These are phyloP conservation scores for Paecilomyces formosus DNA, from an alignment of 2,329 filamentous ascomycete genomes.

Conservation along the genomic window DNA sequence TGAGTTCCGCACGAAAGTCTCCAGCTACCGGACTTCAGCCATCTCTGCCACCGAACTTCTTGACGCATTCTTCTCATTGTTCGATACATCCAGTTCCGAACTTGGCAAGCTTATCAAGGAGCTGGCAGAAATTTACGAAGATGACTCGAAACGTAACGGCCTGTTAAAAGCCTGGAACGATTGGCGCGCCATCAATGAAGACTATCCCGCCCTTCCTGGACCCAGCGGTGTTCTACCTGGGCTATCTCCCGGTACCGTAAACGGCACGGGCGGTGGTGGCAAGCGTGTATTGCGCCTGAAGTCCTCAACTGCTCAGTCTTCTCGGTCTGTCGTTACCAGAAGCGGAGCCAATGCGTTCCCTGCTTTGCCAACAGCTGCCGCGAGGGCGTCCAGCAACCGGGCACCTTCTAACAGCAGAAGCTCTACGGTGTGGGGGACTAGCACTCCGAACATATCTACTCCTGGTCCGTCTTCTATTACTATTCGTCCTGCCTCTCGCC, in stretches of 20 bases:
- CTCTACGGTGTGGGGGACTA: conserved; percentile 16
- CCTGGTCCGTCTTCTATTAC: conserved; percentile 14
- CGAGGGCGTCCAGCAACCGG: conserved; percentile 12
- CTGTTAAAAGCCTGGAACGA: conserved; percentile 85
- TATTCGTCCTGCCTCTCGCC: conserved; percentile 18
- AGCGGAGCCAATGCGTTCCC: conserved; percentile 48
- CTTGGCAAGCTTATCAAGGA: conserved; percentile 87
- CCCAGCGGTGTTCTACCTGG: conserved; percentile 60
- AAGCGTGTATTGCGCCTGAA: conserved; percentile 59
- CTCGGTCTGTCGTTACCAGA: conserved; percentile 53
- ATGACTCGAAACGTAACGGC: conserved; percentile 62
- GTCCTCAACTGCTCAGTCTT: conserved; percentile 61
- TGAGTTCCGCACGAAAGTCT: conserved; percentile 73
- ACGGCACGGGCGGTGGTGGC: conserved; percentile 54
- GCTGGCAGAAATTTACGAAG: conserved; percentile 86
- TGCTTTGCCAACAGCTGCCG: conserved; percentile 23
- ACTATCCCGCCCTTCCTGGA: conserved; percentile 82
- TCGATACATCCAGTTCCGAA: conserved; percentile 71
- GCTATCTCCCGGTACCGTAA: conserved; percentile 35
- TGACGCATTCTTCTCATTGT: conserved; percentile 79
- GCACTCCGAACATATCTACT: conserved; percentile 14
- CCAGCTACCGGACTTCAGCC: conserved; percentile 63
- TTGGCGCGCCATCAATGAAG: conserved; percentile 92
- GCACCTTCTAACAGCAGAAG: conserved; percentile 15
- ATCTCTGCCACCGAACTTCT: conserved; percentile 70